These are phyloP conservation scores for Epichloe typhina DNA, from an alignment of 2,329 filamentous ascomycete genomes.

Conservation along the genomic window DNA sequence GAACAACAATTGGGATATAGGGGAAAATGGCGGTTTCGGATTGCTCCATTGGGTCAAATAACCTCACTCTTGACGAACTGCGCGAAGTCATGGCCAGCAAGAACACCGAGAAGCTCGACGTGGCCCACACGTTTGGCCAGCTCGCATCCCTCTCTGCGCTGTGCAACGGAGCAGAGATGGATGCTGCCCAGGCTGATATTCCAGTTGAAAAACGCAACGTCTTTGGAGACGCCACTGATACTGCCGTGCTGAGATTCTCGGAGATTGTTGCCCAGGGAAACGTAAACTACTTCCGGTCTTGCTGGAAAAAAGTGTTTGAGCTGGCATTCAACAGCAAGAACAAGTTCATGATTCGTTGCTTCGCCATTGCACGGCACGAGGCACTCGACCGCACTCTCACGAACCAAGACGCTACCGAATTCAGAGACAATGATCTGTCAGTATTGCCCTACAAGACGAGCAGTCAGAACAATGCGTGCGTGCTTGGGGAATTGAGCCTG, in stretches of 20 bases:
- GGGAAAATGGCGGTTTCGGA: constrained; percentile 65
- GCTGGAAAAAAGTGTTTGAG: constrained; percentile 54
- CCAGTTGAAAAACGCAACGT: constrained; percentile 50
- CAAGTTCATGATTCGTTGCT: constrained; percentile 63
- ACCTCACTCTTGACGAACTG: constrained; percentile 38
- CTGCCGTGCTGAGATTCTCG: constrained; percentile 59
- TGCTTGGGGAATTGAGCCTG: too few species aligned
- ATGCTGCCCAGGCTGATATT: constrained; percentile 45
- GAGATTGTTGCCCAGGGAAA: constrained; percentile 42
- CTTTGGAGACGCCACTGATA: constrained; percentile 65
- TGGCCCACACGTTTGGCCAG: constrained; percentile 32
- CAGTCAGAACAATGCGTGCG: too few species aligned
- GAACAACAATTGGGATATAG: constrained; percentile 16
- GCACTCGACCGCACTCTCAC: constrained; percentile 24
- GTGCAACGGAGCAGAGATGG: constrained; percentile 66
- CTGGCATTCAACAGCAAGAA: constrained; percentile 73
- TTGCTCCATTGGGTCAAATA: constrained; percentile 41
- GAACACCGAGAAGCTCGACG: constrained; percentile 19
- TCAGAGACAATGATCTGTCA: constrained; percentile 25
- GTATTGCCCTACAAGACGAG: constrained; percentile 4
- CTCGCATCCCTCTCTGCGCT: constrained; percentile 49
- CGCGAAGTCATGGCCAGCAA: constrained; percentile 22
- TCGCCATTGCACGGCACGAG: constrained; percentile 29
- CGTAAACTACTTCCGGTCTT: constrained; percentile 43
- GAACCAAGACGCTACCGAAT: constrained; percentile 18